Evolutionary conservation across 139 green algal genomes (phyloP), one percentile per base, ranked within the genome.

Genomic region (Picocystis salinarum): DNA sequence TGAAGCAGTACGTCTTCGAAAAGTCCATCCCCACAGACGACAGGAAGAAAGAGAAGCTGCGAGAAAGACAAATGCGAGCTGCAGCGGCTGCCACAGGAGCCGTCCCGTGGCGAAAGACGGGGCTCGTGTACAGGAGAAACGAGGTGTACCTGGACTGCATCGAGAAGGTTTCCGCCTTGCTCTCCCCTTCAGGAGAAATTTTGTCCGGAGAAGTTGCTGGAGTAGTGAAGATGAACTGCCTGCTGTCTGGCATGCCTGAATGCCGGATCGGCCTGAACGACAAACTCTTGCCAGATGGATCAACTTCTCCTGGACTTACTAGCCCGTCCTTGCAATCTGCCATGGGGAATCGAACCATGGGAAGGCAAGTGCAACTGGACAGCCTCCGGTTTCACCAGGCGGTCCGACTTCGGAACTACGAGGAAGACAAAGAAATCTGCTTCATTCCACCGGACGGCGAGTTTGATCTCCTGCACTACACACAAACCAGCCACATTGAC

Each of bases 61-160:
- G n/a, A n/a, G n/a, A n/a, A n/a, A n/a, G n/a, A n/a, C n/a, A n/a
- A n/a, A n/a, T n/a, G n/a, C n/a, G n/a, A n/a, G n/a, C n/a, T n/a
- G n/a, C n/a, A n/a, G n/a, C n/a, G n/a, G n/a, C n/a, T n/a, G 36
- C 36, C 20, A 44, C 36, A 19, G 36, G 36, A 7, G 36, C 36
- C 7, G 36, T 44, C 9, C 36, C 36, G 24, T 44, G 36, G 36
- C 25, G 36, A 23, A 44, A 44, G 36, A 7, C 7, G 7, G 36
- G 36, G 10, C 25, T 44, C 36, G 36, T 44, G 7, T 44, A 44
- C 36, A 44, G 26, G 36, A 44, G 26, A 23, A 44, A 44, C 36
- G 36, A 44, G 36, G 36, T 44, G 7, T 44, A 44, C 36, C 36
- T 44, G 9, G 36, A 44, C 10, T 20, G 20, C 9, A 44, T 44